Base-by-base conservation (phyloP, 176 grass and related monocot species). In the Leersia perrieri region DNA sequence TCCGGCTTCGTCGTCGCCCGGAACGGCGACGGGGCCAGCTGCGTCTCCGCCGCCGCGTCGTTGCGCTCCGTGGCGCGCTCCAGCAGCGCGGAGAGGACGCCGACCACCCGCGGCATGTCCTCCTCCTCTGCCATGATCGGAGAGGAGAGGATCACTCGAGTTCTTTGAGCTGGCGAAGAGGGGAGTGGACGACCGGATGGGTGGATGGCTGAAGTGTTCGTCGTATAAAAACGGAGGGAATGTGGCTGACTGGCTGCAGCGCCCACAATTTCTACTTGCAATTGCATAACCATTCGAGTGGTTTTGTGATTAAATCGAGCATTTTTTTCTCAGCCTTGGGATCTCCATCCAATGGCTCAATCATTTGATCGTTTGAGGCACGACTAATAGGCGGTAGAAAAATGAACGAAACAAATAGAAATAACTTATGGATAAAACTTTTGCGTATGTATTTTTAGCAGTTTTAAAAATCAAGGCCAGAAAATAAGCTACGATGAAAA, bases 1-100 rank as follows among this genome's bases (percentile, higher is more conserved):
- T 20, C n/a, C 3, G 91, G 88, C 81, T 74, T 85, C 77, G 64
- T 47, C 81, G 70, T 70, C 12, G 72, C 85, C 45, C 80, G 81
- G 91, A 93, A 93, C 63, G 77, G 78, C 38, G 88, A 77, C 20
- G 22, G n/a, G n/a, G 42, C 36, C 53, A 34, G 28, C 28, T 42
- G 23, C 49, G 10, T 10, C 9, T 68, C 55, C 39, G 60, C 68
- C 71, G 27, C 69, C 33, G 70, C 74, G 70, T 90, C 90, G 77
- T 94, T 94, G 23, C 84, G 68, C 68, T 91, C 89, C 12, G 72
- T 87, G 69, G 87, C 72, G 29, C 87, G 76, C 30, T 87, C 64
- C 5, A 94, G 87, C 45, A 94, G 42, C 76, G 73, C 61, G 36
- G 92, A 89, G 77, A 92, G 81, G 35, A 82, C 72, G 67, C 30